These are phyloP conservation scores for Tothia fuscella DNA, from an alignment of 2,329 filamentous ascomycete species.

Conservation along the genomic window DNA sequence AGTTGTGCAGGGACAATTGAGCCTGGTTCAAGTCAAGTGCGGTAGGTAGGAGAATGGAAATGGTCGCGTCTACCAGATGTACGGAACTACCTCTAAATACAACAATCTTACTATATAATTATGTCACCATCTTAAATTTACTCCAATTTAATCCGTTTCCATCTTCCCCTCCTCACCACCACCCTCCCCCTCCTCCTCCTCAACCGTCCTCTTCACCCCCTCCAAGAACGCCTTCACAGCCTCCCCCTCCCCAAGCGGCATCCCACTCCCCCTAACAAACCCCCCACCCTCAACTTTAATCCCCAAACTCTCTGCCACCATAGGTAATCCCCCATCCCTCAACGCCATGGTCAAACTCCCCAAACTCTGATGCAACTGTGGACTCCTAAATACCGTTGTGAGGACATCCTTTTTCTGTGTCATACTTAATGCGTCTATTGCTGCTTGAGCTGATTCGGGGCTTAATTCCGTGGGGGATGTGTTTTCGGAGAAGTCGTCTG, in stretches of 20 bases:
- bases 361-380: constrained; percentile 82
- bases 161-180: constrained; percentile 5
- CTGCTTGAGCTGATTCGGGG: constrained; percentile 60
- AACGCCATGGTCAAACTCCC: constrained; percentile 77
- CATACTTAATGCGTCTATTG: constrained; percentile 59
- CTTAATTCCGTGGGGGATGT: constrained; percentile 38
- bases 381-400: constrained; percentile 71
- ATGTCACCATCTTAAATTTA: too few relatives aligned
- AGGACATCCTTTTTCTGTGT: constrained; percentile 72
- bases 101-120: too few relatives aligned
- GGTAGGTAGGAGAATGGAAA: too few relatives aligned
- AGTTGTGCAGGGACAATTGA: too few relatives aligned
- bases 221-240: constrained; percentile 86
- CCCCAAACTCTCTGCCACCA: constrained; percentile 73
- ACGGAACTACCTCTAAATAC: too few relatives aligned
- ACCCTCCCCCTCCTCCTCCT: constrained; percentile 11
- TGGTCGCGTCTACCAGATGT: too few relatives aligned
- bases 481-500: constrained; percentile 46
- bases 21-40: too few relatives aligned
- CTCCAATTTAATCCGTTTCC: too few relatives aligned
- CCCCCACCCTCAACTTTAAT: constrained; percentile 78
- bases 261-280: constrained; percentile 60
- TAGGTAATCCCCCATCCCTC: constrained; percentile 80
- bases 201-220: constrained; percentile 67
- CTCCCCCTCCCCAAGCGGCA: constrained; percentile 78